A percentile compares a stretch with the other conserved stretches of the same genome.
Conservation (phyloP, 2,329 filamentous ascomycete species). For the Fusarium multiceps region DNA sequence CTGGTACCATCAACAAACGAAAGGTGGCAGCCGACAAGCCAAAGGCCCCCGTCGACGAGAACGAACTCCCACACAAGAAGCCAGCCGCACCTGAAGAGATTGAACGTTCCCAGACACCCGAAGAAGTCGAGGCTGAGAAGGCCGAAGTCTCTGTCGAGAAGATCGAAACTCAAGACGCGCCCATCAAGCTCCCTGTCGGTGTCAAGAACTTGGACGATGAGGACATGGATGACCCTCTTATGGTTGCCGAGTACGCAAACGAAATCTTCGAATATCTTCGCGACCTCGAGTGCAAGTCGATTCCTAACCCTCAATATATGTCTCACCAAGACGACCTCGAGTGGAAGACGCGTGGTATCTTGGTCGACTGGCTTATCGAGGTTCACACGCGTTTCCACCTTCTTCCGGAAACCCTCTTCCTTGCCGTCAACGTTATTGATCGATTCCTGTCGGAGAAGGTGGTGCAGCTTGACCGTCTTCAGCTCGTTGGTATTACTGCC, state of each 20-base stretch:
- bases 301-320: slow-evolving; percentile 96
- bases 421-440: slow-evolving; percentile 98
- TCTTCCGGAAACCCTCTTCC: slow-evolving; percentile 94
- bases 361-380: slow-evolving; percentile 98
- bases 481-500: slow-evolving; percentile 95
- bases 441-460: slow-evolving; percentile 96
- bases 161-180: slow-evolving; percentile 28
- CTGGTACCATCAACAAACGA: slow-evolving; percentile 79
- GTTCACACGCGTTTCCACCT: slow-evolving; percentile 97
- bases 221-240: slow-evolving; percentile 91
- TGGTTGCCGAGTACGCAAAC: slow-evolving; percentile 96
- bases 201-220: slow-evolving; percentile 81
- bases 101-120: slow-evolving; percentile 54
- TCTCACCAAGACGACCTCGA: slow-evolving; percentile 92
- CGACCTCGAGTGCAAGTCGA: slow-evolving; percentile 80
- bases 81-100: slow-evolving; percentile 58
- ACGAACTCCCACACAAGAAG: slow-evolving; percentile 77
- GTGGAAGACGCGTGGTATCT: slow-evolving; percentile 98
- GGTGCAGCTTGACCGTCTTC: slow-evolving; percentile 93
- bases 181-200: slow-evolving; percentile 38
- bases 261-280: slow-evolving; percentile 98
- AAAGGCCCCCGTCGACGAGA: slow-evolving; percentile 67
- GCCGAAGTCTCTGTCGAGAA: slow-evolving; percentile 20
- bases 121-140: slow-evolving; percentile 37
- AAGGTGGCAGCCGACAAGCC: slow-evolving; percentile 68